These are phyloP conservation scores for Ascochyta viciae-villosae DNA, from an alignment of 2,329 filamentous ascomycete genomes.

Conservation along the genomic window DNA sequence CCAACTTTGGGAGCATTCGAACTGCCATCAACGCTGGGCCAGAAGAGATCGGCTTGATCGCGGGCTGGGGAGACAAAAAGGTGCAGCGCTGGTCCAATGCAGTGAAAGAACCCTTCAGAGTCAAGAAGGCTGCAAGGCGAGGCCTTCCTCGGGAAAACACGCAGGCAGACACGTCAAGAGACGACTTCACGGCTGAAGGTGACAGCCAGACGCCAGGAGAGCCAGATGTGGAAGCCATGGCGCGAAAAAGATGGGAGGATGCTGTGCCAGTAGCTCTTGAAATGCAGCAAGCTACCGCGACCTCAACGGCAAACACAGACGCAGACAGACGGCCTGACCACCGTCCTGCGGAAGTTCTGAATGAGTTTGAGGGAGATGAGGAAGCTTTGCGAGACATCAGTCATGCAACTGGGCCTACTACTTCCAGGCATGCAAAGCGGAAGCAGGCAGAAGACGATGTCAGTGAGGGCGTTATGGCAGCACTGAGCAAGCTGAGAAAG, in stretches of 20 bases:
- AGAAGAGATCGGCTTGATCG: constrained; percentile 83
- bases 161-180: constrained; percentile 30
- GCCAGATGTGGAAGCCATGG: constrained; percentile 29
- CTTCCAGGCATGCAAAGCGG: constrained; percentile 38
- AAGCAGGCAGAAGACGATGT: constrained; percentile 54
- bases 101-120: constrained; percentile 84
- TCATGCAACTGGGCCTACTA: constrained; percentile 7
- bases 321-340: constrained; percentile 48
- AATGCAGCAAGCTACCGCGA: constrained; percentile 28
- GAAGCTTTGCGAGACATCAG: constrained; percentile 53
- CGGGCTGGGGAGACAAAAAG: constrained; percentile 95
- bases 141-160: constrained; percentile 50
- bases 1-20: constrained; percentile 87
- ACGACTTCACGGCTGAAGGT: constrained; percentile 36
- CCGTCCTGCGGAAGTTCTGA: constrained; percentile 42
- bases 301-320: constrained; percentile 31
- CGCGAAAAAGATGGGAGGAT: constrained; percentile 39
- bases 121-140: constrained; percentile 71
- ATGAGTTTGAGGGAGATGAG: constrained; percentile 52
- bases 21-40: constrained; percentile 86
- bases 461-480: constrained; percentile 65
- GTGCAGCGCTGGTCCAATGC: constrained; percentile 83
- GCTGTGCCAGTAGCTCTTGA: constrained; percentile 39
- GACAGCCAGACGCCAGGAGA: constrained; percentile 22
- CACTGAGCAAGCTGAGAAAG: constrained; percentile 62